phyloP scores from a whole-genome alignment of 257 asterid genomes.

The Anisodus tanguticus region DNA sequence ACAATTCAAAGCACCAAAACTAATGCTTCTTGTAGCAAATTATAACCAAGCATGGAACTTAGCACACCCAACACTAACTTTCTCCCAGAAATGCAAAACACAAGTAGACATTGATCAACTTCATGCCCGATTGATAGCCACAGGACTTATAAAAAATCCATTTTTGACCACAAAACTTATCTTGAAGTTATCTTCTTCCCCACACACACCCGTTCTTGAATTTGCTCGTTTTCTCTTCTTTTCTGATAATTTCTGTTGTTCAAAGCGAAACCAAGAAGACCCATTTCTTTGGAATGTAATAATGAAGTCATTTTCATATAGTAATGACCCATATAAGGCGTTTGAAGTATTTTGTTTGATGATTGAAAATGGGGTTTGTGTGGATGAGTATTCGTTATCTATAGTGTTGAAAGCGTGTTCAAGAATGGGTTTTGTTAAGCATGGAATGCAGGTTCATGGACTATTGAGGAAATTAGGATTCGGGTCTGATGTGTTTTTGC shows the following conservation, averaged over 20 bases:
- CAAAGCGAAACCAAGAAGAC: slow-evolving; percentile 42
- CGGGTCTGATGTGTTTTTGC: slow-evolving; percentile 60
- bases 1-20: slow-evolving; percentile 24
- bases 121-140: slow-evolving; percentile 65
- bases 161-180: slow-evolving; percentile 57
- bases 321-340: slow-evolving; percentile 60
- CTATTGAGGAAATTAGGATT: slow-evolving; percentile 62
- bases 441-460: slow-evolving; percentile 82
- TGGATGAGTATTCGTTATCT: slow-evolving; percentile 72
- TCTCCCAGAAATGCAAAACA: slow-evolving; percentile 62
- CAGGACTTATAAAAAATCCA: slow-evolving; percentile 63
- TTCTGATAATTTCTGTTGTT: slow-evolving; percentile 25
- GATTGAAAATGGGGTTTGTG: slow-evolving; percentile 64
- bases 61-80: slow-evolving; percentile 39
- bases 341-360: slow-evolving; percentile 63
- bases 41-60: slow-evolving; percentile 66
- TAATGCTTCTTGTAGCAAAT: slow-evolving; percentile 51
- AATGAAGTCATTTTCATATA: slow-evolving; percentile 63
- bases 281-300: slow-evolving; percentile 77
- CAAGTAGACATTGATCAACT: slow-evolving; percentile 62
- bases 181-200: slow-evolving; percentile 54
- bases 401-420: slow-evolving; percentile 75
- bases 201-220: slow-evolving; percentile 44
- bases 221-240: slow-evolving; percentile 65
- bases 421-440: slow-evolving; percentile 41